Evolutionary conservation across 176 grass and related monocot genomes (phyloP).

Genomic region (Aegilops bicornis): DNA sequence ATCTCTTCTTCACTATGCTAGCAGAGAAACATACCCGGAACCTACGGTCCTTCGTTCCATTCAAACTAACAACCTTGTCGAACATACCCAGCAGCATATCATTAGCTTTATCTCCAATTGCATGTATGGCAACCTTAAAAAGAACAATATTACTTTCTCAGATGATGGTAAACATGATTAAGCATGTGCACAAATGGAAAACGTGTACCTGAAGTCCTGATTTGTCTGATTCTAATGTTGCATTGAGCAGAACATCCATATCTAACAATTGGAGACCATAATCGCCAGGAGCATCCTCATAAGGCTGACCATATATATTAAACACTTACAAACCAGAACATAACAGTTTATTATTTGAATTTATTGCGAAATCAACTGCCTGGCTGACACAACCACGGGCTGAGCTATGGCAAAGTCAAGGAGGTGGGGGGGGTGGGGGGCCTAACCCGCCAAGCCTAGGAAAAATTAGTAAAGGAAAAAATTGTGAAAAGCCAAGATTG

Average conservation of each 20-base stretch:
- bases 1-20: conserved; percentile 11
- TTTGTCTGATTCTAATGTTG: conserved; percentile 76
- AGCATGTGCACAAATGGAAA: neutral
- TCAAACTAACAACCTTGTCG: conserved; percentile 47
- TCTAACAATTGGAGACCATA: conserved; percentile 71
- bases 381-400: too few relatives aligned
- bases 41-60: conserved; percentile 73
- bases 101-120: conserved; percentile 94
- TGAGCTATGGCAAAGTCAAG: too few relatives aligned
- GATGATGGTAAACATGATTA: neutral
- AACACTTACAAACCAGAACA: neutral
- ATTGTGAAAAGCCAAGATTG: too few relatives aligned
- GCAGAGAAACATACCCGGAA: conserved; percentile 59
- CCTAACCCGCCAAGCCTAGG: too few relatives aligned
- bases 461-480: too few relatives aligned
- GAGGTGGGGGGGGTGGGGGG: too few relatives aligned
- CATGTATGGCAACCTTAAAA: conserved; percentile 86
- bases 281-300: conserved; percentile 54
- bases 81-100: conserved; percentile 76
- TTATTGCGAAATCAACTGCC: neutral
- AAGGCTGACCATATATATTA: conserved; percentile 50
- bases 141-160: conserved; percentile 8
- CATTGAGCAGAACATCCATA: conserved; percentile 58
- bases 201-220: conserved; percentile 70
- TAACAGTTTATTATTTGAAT: neutral